A percentile compares a stretch with the other conserved stretches of the same genome.
These are phyloP conservation scores for Chalciporus piperatus DNA, from an alignment of 768 basidiomycete species.

Conservation along the genomic window DNA sequence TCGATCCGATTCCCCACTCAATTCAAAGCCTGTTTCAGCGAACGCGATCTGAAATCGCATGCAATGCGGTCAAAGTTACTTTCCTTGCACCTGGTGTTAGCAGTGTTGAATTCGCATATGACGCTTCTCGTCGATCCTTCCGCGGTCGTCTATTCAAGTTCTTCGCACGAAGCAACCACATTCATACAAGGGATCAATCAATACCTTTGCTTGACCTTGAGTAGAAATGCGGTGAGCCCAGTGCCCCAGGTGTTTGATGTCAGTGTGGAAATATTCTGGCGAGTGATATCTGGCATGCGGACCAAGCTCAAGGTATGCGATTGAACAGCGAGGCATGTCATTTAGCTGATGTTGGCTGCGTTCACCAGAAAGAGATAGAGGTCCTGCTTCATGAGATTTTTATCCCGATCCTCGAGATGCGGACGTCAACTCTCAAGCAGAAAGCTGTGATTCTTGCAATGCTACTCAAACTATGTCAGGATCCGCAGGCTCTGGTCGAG, in stretches of 20 bases:
- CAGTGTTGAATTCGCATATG: constrained; percentile 90
- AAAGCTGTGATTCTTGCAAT: constrained; percentile 91
- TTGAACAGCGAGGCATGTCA: background rate
- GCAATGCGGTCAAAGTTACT: constrained; percentile 96
- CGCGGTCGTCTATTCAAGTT: constrained; percentile 90
- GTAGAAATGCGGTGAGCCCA: constrained; percentile 92
- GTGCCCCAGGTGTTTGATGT: constrained; percentile 97
- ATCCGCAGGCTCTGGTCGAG: constrained; percentile 96
- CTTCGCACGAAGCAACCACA: constrained; percentile 80
- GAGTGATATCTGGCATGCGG: constrained; percentile 89
- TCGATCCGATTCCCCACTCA: background rate
- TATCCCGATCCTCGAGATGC: constrained; percentile 97
- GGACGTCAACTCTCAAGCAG: constrained; percentile 91
- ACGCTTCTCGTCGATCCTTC: constrained; percentile 82
- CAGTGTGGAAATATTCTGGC: constrained; percentile 98
- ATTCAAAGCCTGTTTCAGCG: constrained; percentile 46
- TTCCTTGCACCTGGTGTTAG: constrained; percentile 90
- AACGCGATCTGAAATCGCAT: constrained; percentile 93
- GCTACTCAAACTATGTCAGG: constrained; percentile 85
- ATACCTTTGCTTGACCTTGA: constrained; percentile 89
- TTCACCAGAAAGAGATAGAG: constrained; percentile 92
- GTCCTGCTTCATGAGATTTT: constrained; percentile 99
- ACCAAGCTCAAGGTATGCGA: constrained; percentile 84
- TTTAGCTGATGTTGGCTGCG: constrained; percentile 6
- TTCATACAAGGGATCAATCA: constrained; percentile 95